phyloP scores from a whole-genome alignment of 2,329 filamentous ascomycete species.

The Macrophomina tecta region DNA sequence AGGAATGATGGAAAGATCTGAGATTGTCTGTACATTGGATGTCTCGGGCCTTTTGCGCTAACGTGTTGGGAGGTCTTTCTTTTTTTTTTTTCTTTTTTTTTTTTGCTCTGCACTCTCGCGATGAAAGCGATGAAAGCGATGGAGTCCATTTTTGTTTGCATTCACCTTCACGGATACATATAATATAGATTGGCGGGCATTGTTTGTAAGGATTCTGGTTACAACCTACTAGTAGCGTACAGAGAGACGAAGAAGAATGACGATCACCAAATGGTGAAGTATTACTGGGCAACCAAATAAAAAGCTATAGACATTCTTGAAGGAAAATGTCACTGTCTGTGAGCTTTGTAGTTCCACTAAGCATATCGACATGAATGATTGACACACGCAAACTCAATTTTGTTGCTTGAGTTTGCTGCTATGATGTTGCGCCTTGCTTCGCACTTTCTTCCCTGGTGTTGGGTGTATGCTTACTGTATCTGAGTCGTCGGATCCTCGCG shows the following conservation, averaged over 20 bases:
- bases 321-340: background rate
- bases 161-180: no score
- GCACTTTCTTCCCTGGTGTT: no score
- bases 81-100: no score
- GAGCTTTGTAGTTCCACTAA: background rate
- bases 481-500: no score
- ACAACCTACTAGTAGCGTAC: background rate
- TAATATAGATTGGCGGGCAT: background rate
- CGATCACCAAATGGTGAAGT: background rate
- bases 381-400: background rate
- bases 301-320: background rate
- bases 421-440: no score
- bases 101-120: no score
- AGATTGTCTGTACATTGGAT: no score
- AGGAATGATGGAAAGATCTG: no score
- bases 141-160: no score
- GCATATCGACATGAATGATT: constrained; percentile 1
- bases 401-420: background rate
- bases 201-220: background rate
- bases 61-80: no score
- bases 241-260: background rate
- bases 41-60: background rate
- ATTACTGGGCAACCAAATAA: background rate
- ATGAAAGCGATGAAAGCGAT: no score
- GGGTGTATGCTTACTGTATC: no score